Base-by-base conservation (phyloP, 2,329 filamentous ascomycete species). In the Diaporthe nobilis region DNA sequence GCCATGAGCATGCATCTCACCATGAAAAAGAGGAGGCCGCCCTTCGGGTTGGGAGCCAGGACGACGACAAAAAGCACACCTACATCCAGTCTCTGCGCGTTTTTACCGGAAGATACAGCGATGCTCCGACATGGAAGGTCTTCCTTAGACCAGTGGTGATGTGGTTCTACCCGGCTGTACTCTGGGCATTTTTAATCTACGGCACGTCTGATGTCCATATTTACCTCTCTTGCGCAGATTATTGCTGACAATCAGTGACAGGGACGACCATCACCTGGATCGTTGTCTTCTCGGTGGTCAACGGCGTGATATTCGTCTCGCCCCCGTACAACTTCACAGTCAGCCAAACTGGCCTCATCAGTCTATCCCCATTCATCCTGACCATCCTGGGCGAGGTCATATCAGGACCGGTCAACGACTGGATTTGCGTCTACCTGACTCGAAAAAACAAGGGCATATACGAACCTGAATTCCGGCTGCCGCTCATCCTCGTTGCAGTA, bases 301-400 rank as follows among this genome's bases (percentile, higher is more conserved):
- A 88, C 79, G 85, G 85, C 9, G 83, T 87, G 78, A 88, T 89
- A 77, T 89, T 89, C 80, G 85, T 84, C 49, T 82, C 80, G 1
- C 85, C 87, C 17, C 88, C 88, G 0, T 90, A 89, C 81, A 88
- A 87, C 82, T 89, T 90, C 80, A 83, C 83, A 28, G 84, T 87
- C 12, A 85, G 85, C 13, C 81, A 88, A 75, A 87, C 86, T 1
- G 89, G 89, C 0, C 83, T 90, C 53, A 87, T 89, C 78, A 87
- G 86, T 47, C 82, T 90, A 37, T 88, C 88, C 1, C 87, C 88
- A 0, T 87, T 89, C 78, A 80, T 89, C 73, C 82, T 88, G 15
- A 85, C 82, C 12, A 83, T 88, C 37, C 79, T 90, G 31, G 88
- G 86, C 37, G 84, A 87, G 74, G 53, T 88, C 12, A 78, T 87